phyloP scores from a whole-genome alignment of 257 asterid species.

The Forsythia suspensa region DNA sequence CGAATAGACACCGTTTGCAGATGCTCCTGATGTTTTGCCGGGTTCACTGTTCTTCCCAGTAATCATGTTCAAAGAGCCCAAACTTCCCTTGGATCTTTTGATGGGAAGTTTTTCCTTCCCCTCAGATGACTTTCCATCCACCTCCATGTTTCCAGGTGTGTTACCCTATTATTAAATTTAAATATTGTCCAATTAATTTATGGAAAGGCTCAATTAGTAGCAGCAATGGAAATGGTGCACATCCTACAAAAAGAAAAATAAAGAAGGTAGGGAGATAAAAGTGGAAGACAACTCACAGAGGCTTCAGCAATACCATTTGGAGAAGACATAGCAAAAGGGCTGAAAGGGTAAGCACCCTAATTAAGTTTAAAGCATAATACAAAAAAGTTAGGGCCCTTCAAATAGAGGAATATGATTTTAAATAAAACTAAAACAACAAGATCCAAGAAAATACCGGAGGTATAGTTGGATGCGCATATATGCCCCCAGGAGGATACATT shows the following conservation, averaged over 20 bases:
- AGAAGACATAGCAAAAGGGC: conserved; percentile 76
- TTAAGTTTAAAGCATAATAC: conserved; percentile 1
- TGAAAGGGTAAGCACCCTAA: conserved; percentile 85
- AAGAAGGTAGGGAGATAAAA: not conserved
- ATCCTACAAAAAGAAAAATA: not conserved
- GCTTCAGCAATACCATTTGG: conserved; percentile 62
- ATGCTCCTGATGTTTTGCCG: conserved; percentile 51
- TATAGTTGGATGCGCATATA: conserved; percentile 92
- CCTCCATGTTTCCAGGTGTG: conserved; percentile 39
- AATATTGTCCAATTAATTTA: not conserved
- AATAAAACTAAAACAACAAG: not conserved
- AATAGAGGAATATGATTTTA: not conserved
- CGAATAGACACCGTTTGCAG: conserved; percentile 59
- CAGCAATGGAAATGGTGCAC: not conserved
- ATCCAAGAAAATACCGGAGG: conserved; percentile 33
- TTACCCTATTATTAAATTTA: conserved; percentile 27
- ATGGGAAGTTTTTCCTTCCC: conserved; percentile 58
- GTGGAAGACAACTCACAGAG: conserved; percentile 39
- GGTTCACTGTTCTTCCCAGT: conserved; percentile 43
- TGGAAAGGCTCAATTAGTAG: not conserved
- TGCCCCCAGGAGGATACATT: conserved; percentile 95
- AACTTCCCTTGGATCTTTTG: conserved; percentile 57
- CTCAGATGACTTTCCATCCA: conserved; percentile 45
- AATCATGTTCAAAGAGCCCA: conserved; percentile 53
- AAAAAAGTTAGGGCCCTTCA: conserved; percentile 3